Evolutionary conservation across 495 filamentous ascomycete species (phyloP).

Genomic region (Xylaria bambusicola): DNA sequence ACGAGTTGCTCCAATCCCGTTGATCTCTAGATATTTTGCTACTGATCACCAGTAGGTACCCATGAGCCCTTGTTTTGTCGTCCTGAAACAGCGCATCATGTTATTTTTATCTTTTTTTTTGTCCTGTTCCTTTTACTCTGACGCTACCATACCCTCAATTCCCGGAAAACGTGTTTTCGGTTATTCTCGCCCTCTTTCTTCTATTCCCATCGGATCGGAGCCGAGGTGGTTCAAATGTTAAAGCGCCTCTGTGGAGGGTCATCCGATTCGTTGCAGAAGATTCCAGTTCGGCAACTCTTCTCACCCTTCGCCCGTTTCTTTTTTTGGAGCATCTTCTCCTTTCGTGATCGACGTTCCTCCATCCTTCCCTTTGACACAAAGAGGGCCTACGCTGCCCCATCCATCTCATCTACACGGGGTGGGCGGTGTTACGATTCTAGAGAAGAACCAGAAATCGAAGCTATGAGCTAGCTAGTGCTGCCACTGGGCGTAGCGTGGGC

Average conservation of each 20-base stretch:
- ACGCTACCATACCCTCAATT: too few species aligned
- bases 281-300: not conserved
- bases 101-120: conserved; percentile 29
- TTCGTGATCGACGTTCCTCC: conserved; percentile 14
- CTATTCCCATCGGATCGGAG: conserved; percentile 31
- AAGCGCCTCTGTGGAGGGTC: conserved; percentile 15
- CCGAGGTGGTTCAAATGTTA: conserved; percentile 28
- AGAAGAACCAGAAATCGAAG: too few species aligned
- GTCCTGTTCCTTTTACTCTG: not conserved
- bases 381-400: too few species aligned
- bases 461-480: not conserved
- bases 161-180: too few species aligned
- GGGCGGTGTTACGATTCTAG: too few species aligned
- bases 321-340: conserved; percentile 11
- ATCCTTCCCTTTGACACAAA: conserved; percentile 9
- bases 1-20: conserved; percentile 24
- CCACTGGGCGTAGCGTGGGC: not conserved
- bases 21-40: conserved; percentile 25
- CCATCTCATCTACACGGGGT: too few species aligned
- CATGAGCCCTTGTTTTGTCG: conserved; percentile 28
- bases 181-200: conserved; percentile 11
- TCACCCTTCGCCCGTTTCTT: conserved; percentile 3
- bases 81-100: conserved; percentile 28
- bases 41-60: conserved; percentile 22
- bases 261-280: conserved; percentile 23